Evolutionary conservation across 805 yeast genomes (phyloP).

Genomic region (Candida oleophila): DNA sequence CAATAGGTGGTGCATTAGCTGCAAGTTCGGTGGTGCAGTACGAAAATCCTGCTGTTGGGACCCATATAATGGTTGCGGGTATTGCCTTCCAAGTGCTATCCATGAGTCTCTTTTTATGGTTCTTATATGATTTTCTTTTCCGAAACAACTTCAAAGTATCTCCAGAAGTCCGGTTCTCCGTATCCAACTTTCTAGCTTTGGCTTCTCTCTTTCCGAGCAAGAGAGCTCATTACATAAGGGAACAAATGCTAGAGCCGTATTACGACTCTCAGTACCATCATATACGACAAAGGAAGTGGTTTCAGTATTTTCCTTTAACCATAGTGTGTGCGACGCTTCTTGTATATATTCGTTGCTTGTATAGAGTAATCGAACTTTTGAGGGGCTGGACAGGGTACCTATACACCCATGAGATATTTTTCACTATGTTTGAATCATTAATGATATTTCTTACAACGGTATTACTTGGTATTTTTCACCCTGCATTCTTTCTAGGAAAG

Average conservation of each 20-base stretch:
- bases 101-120: conserved; percentile 57
- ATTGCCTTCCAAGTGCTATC: conserved; percentile 72
- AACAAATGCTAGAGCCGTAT: conserved; percentile 15
- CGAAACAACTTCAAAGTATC: conserved; percentile 33
- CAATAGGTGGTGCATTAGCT: conserved; percentile 74
- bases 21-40: conserved; percentile 39
- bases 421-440: conserved; percentile 34
- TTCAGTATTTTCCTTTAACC: conserved; percentile 44
- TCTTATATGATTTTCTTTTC: conserved; percentile 50
- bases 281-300: conserved; percentile 33
- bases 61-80: conserved; percentile 74
- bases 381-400: conserved; percentile 72
- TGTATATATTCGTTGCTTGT: conserved; percentile 66
- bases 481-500: conserved; percentile 58
- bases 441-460: conserved; percentile 24
- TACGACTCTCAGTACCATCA: conserved; percentile 35
- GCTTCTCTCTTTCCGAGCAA: conserved; percentile 23
- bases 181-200: conserved; percentile 15
- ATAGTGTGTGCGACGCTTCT: conserved; percentile 48
- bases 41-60: conserved; percentile 43
- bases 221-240: conserved; percentile 10
- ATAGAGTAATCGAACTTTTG: conserved; percentile 69
- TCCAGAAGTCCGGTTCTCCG: conserved; percentile 23
- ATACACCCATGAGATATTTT: conserved; percentile 46
- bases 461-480: conserved; percentile 47